Base-by-base conservation (phyloP, 129 eudicot species). In the Flaveria brownii region DNA sequence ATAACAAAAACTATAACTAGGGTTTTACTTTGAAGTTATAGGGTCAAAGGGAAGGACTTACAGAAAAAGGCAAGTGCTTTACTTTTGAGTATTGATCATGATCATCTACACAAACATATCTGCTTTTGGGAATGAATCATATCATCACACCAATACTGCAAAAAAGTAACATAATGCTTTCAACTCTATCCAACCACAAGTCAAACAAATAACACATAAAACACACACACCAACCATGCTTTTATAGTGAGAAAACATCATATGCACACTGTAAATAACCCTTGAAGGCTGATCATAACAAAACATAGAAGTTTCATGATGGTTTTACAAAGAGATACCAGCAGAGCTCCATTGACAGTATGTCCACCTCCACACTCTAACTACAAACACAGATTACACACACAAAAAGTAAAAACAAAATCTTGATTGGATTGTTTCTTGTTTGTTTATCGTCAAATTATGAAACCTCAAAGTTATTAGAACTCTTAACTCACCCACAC, bases 311-410 rank as follows among this genome's bases (percentile, higher is more conserved):
- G 64, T 26, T 80, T 80, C 84, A 80, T 57, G 91, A 79, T 83
- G 87, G 91, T 86, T 92, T 89, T 78, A 85, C 91, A 86, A 90
- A 90, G 93, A 84, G 93, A 90, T 85, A 78, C 90, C 88, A 83
- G 86, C 96, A 90, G 85, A 90, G 90, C 87, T 90, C 96, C 43
- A 84, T 92, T 92, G 98, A 86, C 98, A 92, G 92, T 80, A 92
- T 92, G 88, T 72, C 98, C 98, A 92, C 98, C 98, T 92, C 98
- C 96, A 74, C 75, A 70, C 42, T 16, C 78, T 71, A 59, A 26
- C 10, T 23, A 16, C 30, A 51, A 57, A 52, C 72, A 49, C 57
- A 16, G 1, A 10, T 36, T 39, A 42, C 59, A 66, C 23, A 42
- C 42, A 68, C 11, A 75, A 17, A 74, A 14, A 73, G 26, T 4